These are phyloP conservation scores for Verticillium zaregamsianum DNA, from an alignment of 2,329 filamentous ascomycete species.

Conservation along the genomic window DNA sequence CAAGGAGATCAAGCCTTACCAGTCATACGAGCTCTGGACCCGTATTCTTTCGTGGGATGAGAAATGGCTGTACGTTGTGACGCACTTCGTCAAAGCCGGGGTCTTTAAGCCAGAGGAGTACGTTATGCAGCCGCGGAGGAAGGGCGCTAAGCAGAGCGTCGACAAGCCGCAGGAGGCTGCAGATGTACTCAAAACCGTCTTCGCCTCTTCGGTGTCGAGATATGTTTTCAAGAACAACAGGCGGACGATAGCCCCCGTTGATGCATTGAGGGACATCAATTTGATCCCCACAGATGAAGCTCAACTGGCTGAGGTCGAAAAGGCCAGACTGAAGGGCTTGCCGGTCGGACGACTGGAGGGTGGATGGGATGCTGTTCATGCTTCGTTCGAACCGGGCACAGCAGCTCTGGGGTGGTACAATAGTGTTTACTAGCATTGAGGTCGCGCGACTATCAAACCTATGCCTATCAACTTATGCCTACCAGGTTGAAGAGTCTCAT, in stretches of 20 bases:
- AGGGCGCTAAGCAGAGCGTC: slow-evolving; percentile 4
- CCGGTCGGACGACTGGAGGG: slow-evolving; percentile 1
- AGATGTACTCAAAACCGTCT: slow-evolving; percentile 57
- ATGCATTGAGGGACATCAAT: slow-evolving; percentile 64
- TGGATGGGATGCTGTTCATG: slow-evolving; percentile 4
- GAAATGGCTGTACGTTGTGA: slow-evolving; percentile 76
- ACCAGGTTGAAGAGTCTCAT: no score
- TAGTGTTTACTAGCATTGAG: neutral
- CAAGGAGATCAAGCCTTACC: slow-evolving; percentile 9
- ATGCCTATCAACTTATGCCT: no score
- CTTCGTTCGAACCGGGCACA: slow-evolving; percentile 2
- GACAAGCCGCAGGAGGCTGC: neutral
- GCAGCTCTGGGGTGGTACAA: slow-evolving; percentile 3
- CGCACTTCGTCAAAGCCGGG: slow-evolving; percentile 64
- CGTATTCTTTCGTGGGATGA: slow-evolving; percentile 56
- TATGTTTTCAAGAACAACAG: slow-evolving; percentile 80
- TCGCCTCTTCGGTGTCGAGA: slow-evolving; percentile 69
- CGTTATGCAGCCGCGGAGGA: slow-evolving; percentile 22
- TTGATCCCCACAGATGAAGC: slow-evolving; percentile 58
- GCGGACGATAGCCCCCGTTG: slow-evolving; percentile 77
- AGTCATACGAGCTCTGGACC: slow-evolving; percentile 10
- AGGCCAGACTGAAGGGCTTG: slow-evolving; percentile 1
- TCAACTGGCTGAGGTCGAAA: slow-evolving; percentile 1
- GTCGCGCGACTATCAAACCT: no score
- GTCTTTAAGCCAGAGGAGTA: slow-evolving; percentile 50